A percentile compares a stretch with the other conserved stretches of the same genome.
These are phyloP conservation scores for Sonneratia alba DNA, from an alignment of 345 rosid species.

Conservation along the genomic window DNA sequence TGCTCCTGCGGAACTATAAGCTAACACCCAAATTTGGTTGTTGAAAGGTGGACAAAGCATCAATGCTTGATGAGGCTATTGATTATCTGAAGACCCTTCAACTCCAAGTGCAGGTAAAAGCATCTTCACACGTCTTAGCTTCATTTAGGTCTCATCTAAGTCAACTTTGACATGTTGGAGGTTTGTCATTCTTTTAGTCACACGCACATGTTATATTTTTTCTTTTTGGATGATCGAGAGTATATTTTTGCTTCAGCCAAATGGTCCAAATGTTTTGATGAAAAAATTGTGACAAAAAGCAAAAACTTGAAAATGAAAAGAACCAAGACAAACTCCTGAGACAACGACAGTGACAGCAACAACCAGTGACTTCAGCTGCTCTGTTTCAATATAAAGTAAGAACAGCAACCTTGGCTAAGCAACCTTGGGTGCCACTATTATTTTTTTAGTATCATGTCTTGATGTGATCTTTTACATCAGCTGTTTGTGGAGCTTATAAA, in stretches of 20 bases:
- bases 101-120: constrained; percentile 26
- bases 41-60: too few relatives aligned
- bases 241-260: too few relatives aligned
- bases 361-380: not conserved
- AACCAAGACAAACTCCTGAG: not conserved
- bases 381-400: not conserved
- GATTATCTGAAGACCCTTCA: too few relatives aligned
- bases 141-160: not conserved
- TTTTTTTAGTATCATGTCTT: not conserved
- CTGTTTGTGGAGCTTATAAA: not conserved
- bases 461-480: not conserved
- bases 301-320: too few relatives aligned
- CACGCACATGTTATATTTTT: not conserved
- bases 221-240: not conserved
- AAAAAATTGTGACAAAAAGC: too few relatives aligned
- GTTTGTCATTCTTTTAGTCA: not conserved
- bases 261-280: not conserved
- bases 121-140: not conserved
- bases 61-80: too few relatives aligned
- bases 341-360: not conserved
- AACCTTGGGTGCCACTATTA: not conserved
- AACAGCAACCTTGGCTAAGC: not conserved
- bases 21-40: too few relatives aligned
- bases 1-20: too few relatives aligned
- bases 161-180: not conserved